These are phyloP conservation scores for Detonula confervacea DNA, from an alignment of 352 stramenopile species.

Conservation along the genomic window DNA sequence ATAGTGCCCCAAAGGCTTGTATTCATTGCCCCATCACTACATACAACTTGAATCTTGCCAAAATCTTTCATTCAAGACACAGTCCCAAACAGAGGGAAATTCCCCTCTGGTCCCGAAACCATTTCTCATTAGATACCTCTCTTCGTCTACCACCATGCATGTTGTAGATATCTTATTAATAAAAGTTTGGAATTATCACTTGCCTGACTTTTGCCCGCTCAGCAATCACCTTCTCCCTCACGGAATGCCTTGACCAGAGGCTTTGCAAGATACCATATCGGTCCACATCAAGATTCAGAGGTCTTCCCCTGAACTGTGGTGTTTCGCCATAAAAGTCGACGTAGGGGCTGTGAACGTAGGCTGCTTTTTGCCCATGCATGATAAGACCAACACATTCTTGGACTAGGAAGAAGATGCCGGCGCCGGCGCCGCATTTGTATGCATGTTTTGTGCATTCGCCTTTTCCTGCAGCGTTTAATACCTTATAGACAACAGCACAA, in stretches of 20 bases:
- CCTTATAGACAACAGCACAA: no score
- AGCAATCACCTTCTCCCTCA: slow-evolving; percentile 78
- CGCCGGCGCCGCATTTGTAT: slow-evolving; percentile 79
- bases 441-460: slow-evolving; percentile 84
- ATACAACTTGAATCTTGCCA: no score
- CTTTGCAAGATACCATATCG: slow-evolving; percentile 77
- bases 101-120: no score
- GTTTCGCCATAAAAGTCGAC: slow-evolving; percentile 86
- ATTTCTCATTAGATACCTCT: no score
- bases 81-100: no score
- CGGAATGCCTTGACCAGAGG: slow-evolving; percentile 77
- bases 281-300: slow-evolving; percentile 83
- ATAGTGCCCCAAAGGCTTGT: no score
- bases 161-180: no score
- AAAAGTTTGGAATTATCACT: slow-evolving; percentile 85
- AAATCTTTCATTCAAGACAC: no score
- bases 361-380: slow-evolving; percentile 81
- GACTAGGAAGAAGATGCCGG: slow-evolving; percentile 85
- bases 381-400: slow-evolving; percentile 85
- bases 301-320: slow-evolving; percentile 81
- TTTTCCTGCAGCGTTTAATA: slow-evolving; percentile 82
- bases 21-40: no score
- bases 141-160: no score
- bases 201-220: slow-evolving; percentile 76
- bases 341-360: slow-evolving; percentile 86